Base-by-base conservation (phyloP, 768 basidiomycete genomes). In the Lentinula detonsa region DNA sequence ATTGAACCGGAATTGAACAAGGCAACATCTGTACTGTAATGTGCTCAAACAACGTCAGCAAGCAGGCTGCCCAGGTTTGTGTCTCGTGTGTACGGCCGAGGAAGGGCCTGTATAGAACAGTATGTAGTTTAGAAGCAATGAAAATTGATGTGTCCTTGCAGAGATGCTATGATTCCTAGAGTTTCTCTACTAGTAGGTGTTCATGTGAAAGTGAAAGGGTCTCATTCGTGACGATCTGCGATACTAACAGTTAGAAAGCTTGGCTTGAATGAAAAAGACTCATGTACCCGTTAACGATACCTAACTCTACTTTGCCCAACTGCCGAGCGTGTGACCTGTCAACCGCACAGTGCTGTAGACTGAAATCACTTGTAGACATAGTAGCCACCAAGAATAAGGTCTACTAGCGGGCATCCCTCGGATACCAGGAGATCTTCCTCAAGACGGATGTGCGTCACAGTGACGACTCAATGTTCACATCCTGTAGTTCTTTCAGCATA, bases 221-320 rank as follows among this genome's bases (percentile, higher is more conserved):
- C 51, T 34, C 51, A 28, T 35, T 52, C 51, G 16, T 33, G 5
- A 16, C 35, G 51, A n/a, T 18, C 33, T 52, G 28, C 16, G 68
- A 82, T 35, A n/a, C n/a, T n/a, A 62, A 53, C 45, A 28, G 28
- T 28, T 57, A 46, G 82, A 84, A 39, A 82, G 82, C 5, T 86
- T 86, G 60, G 85, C 86, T 62, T 86, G 84, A 13, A 74, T 71
- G 2, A 69, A 71, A 61, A 50, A 28, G 3, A 28, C 28, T 28
- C 28, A 50, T 33, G 49, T 31, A 28, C 49, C 49, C 1, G 5
- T 50, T n/a, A 9, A 50, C 28, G 10, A 23, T 23, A 21, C 49
- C 49, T 15, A 33, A 15, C 11, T 50, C 49, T 21, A 21, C 11
- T 50, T 21, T 50, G 11, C 8, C 3, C 11, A 7, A 7, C 49